phyloP scores from a whole-genome alignment of 2,329 filamentous ascomycete genomes.

The Arachnopeziza araneosa region DNA sequence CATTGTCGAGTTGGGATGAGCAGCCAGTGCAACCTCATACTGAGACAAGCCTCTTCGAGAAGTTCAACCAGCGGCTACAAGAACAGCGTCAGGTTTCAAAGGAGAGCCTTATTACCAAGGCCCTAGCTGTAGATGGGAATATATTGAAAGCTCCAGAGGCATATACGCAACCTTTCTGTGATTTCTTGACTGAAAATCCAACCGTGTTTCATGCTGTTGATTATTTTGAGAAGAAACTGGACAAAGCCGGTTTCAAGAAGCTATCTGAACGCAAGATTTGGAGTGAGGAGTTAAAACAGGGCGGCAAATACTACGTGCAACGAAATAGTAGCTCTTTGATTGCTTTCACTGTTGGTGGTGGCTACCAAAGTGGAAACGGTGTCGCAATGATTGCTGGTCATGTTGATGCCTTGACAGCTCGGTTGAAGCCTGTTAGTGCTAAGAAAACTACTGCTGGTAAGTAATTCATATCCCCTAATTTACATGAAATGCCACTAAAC shows the following conservation, averaged over 20 bases:
- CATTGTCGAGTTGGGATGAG: neutral
- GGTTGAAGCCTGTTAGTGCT: conserved; percentile 83
- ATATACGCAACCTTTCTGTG: conserved; percentile 78
- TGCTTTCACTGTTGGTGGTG: conserved; percentile 75
- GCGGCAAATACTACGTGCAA: conserved; percentile 83
- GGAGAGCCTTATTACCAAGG: neutral
- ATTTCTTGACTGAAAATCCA: conserved; percentile 84
- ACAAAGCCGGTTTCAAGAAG: conserved; percentile 67
- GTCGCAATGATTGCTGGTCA: conserved; percentile 86
- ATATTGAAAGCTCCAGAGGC: conserved; percentile 42
- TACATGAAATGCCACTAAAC: neutral
- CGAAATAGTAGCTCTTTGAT: conserved; percentile 84
- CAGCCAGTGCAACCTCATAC: neutral
- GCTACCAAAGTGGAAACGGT: conserved; percentile 80
- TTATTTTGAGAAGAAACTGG: conserved; percentile 68
- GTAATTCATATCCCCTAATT: neutral
- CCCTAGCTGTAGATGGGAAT: neutral
- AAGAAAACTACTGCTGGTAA: conserved; percentile 73
- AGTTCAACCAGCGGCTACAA: neutral
- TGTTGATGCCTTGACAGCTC: conserved; percentile 86
- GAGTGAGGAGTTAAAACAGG: conserved; percentile 63
- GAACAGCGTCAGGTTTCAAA: neutral
- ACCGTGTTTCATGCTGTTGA: conserved; percentile 89
- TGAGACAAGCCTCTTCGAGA: neutral
- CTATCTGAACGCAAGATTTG: conserved; percentile 77